Evolutionary conservation across 2,329 filamentous ascomycete genomes (phyloP).

Genomic region (Aspergillus sp.): DNA sequence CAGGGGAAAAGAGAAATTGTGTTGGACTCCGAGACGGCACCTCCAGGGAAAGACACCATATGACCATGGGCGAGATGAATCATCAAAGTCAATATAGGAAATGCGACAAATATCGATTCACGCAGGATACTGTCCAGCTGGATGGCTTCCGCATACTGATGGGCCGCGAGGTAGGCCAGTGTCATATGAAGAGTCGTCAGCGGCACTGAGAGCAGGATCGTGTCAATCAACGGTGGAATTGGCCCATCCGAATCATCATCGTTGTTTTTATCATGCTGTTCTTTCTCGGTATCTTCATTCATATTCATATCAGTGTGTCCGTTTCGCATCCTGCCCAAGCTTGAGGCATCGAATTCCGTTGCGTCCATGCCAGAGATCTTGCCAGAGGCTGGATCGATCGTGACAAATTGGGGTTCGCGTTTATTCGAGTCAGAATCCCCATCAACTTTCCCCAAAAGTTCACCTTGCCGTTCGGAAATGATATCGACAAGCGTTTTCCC

Average conservation of each 20-base stretch:
- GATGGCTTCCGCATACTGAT: constrained; percentile 45
- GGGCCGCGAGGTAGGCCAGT: constrained; percentile 44
- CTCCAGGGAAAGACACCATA: constrained; percentile 32
- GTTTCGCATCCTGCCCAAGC: constrained; percentile 15
- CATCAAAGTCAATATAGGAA: constrained; percentile 43
- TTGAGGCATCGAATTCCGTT: constrained; percentile 21
- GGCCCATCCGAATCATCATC: constrained; percentile 15
- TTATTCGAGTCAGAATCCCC: not conserved
- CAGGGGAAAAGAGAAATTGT: constrained; percentile 25
- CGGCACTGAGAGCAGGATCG: constrained; percentile 41
- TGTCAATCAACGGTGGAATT: constrained; percentile 42
- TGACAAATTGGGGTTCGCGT: constrained; percentile 31
- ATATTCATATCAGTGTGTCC: not conserved
- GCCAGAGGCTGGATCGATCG: constrained; percentile 25
- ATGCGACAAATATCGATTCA: constrained; percentile 37
- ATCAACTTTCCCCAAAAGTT: constrained; percentile 18
- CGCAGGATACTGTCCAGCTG: constrained; percentile 29
- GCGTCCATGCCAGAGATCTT: constrained; percentile 10
- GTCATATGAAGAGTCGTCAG: constrained; percentile 46
- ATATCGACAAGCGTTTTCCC: constrained; percentile 44
- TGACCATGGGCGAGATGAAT: constrained; percentile 46
- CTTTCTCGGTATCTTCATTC: not conserved
- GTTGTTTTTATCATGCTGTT: not conserved
- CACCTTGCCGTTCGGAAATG: constrained; percentile 42
- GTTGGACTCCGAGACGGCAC: constrained; percentile 5